These are phyloP conservation scores for Zymoseptoria tritici DNA, from an alignment of 2,329 filamentous ascomycete genomes.

Conservation along the genomic window DNA sequence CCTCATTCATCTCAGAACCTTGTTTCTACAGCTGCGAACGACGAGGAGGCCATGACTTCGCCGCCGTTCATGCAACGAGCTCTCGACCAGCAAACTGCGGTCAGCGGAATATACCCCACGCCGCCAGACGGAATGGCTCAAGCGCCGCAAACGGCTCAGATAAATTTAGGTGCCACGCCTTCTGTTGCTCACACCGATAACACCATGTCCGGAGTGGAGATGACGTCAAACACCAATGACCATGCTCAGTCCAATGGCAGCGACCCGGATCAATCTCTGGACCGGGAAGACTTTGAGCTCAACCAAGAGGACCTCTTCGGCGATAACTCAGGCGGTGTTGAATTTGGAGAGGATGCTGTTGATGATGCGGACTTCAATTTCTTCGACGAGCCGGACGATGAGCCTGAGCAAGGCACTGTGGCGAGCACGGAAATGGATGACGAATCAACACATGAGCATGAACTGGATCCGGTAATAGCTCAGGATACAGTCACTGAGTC, in stretches of 20 bases:
- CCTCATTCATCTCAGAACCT: background rate
- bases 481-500: background rate
- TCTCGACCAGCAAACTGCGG: slow-evolving; percentile 33
- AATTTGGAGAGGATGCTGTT: slow-evolving; percentile 17
- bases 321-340: slow-evolving; percentile 41
- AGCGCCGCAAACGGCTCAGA: slow-evolving; percentile 17
- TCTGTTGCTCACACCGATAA: slow-evolving; percentile 10
- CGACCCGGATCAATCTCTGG: background rate
- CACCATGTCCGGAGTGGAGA: background rate
- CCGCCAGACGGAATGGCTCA: slow-evolving; percentile 52
- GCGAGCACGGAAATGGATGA: background rate
- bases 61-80: slow-evolving; percentile 31
- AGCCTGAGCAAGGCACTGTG: background rate
- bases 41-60: slow-evolving; percentile 11
- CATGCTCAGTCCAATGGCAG: slow-evolving; percentile 23
- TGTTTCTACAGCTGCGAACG: background rate
- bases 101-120: slow-evolving; percentile 60
- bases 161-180: slow-evolving; percentile 9
- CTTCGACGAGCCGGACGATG: slow-evolving; percentile 57
- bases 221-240: slow-evolving; percentile 3
- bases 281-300: slow-evolving; percentile 26
- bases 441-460: background rate
- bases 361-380: slow-evolving; percentile 80
- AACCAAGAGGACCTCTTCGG: slow-evolving; percentile 57
- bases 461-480: background rate